Conservation (phyloP, 2,329 filamentous ascomycete genomes). For the Zymoseptoria crescenta region DNA sequence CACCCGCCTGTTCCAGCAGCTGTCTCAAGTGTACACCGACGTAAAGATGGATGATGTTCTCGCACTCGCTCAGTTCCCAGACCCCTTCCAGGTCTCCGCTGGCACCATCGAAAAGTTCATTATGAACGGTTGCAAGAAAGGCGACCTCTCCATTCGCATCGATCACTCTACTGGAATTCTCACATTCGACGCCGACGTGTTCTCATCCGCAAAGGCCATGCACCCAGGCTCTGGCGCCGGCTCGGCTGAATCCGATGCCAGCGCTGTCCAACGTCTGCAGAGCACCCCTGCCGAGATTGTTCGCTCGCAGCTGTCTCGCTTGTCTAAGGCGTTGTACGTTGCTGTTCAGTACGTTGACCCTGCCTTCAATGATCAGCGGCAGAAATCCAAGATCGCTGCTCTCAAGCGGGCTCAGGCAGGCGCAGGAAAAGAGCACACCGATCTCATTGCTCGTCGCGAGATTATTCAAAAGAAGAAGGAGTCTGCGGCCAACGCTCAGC, state of each 20-base stretch:
- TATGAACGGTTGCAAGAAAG: slow-evolving; percentile 99
- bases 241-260: slow-evolving; percentile 76
- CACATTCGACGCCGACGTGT: slow-evolving; percentile 96
- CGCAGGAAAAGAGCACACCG: slow-evolving; percentile 83
- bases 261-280: slow-evolving; percentile 87
- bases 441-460: slow-evolving; percentile 76
- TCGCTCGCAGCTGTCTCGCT: slow-evolving; percentile 82
- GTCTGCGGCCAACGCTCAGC: slow-evolving; percentile 78
- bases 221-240: slow-evolving; percentile 77
- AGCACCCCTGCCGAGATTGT: slow-evolving; percentile 98
- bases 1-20: slow-evolving; percentile 94
- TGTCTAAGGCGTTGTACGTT: slow-evolving; percentile 83
- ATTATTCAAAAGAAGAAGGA: slow-evolving; percentile 97
- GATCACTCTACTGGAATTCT: slow-evolving; percentile 91
- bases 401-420: slow-evolving; percentile 76
- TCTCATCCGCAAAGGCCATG: slow-evolving; percentile 89
- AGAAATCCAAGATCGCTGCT: slow-evolving; percentile 70
- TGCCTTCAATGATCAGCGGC: slow-evolving; percentile 71
- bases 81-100: slow-evolving; percentile 86
- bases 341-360: slow-evolving; percentile 96
- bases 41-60: slow-evolving; percentile 92
- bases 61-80: slow-evolving; percentile 88
- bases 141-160: slow-evolving; percentile 90
- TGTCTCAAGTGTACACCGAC: slow-evolving; percentile 98
- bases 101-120: slow-evolving; percentile 99